Evolutionary conservation across 75 land plant genomes (phyloP).

Genomic region (Cupressus sempervirens): DNA sequence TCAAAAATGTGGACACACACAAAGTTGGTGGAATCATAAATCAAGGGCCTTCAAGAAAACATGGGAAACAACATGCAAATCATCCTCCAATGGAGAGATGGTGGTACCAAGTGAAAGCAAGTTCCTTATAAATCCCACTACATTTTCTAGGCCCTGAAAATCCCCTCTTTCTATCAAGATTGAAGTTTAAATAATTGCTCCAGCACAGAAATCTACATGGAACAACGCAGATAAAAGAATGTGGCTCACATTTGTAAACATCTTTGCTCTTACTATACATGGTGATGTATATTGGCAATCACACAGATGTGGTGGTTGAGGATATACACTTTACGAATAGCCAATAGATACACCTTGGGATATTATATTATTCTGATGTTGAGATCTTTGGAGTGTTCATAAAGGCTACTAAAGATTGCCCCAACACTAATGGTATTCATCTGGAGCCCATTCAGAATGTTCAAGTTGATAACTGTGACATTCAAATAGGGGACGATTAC

Average conservation of each 20-base stretch:
- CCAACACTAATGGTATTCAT: slow-evolving; percentile 84
- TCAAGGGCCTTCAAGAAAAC: slow-evolving; percentile 41
- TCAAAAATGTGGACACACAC: too few relatives aligned
- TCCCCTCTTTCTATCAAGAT: slow-evolving; percentile 14
- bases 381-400: slow-evolving; percentile 23
- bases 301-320: slow-evolving; percentile 17
- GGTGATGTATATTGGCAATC: slow-evolving; percentile 27
- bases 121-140: slow-evolving; percentile 26
- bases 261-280: slow-evolving; percentile 32
- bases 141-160: slow-evolving; percentile 40
- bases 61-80: slow-evolving; percentile 48
- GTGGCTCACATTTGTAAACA: slow-evolving; percentile 44
- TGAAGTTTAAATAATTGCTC: slow-evolving; percentile 23
- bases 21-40: too few relatives aligned
- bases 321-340: slow-evolving; percentile 25
- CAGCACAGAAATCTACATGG: slow-evolving; percentile 7
- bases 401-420: slow-evolving; percentile 57
- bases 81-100: slow-evolving; percentile 6
- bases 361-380: slow-evolving; percentile 37
- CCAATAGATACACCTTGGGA: slow-evolving; percentile 43
- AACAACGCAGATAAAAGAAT: neutral
- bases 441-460: slow-evolving; percentile 19
- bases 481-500: slow-evolving; percentile 54
- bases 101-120: slow-evolving; percentile 20
- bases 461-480: slow-evolving; percentile 21